Conservation (phyloP, 1,284 basidiomycete species). For the Polyporus tsugae region DNA sequence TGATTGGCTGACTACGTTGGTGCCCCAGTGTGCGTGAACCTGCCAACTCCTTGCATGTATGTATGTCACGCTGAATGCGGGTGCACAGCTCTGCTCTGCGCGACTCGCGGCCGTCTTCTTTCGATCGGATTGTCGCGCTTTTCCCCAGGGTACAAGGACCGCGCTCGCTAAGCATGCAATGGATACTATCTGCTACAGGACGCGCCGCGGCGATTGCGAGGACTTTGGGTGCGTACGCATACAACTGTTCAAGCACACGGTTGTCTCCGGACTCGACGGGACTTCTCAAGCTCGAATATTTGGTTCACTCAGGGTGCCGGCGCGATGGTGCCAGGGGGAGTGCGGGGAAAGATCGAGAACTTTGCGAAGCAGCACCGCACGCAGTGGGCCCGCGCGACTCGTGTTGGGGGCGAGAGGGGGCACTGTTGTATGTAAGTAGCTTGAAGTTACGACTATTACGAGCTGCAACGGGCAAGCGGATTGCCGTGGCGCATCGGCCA, state of each 20-base stretch:
- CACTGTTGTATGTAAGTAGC: not conserved
- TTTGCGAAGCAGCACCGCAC: conserved; percentile 1
- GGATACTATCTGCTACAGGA: not conserved
- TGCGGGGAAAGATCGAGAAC: conserved; percentile 1
- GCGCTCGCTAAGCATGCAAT: not conserved
- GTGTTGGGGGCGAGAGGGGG: not conserved
- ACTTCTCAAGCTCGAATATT: not conserved
- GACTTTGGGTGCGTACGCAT: not conserved
- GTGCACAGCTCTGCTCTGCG: not conserved
- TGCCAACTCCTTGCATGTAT: not conserved
- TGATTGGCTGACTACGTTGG: conserved; percentile 8
- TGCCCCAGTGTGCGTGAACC: too few relatives aligned
- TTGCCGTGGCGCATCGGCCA: not conserved
- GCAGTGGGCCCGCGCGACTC: not conserved
- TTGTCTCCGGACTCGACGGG: not conserved
- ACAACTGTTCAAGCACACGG: not conserved
- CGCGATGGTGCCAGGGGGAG: not conserved
- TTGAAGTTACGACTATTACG: not conserved
- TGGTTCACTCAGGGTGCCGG: not conserved
- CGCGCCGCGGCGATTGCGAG: not conserved
- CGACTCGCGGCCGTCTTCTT: not conserved
- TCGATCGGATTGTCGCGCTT: conserved; percentile 10
- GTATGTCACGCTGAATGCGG: not conserved
- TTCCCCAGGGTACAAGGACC: not conserved
- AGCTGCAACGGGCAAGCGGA: not conserved